Percentiles rank a stretch among this genome's conserved stretches.
Conservation (phyloP, 257 asterid species). For the Thymus mandschuricus region DNA sequence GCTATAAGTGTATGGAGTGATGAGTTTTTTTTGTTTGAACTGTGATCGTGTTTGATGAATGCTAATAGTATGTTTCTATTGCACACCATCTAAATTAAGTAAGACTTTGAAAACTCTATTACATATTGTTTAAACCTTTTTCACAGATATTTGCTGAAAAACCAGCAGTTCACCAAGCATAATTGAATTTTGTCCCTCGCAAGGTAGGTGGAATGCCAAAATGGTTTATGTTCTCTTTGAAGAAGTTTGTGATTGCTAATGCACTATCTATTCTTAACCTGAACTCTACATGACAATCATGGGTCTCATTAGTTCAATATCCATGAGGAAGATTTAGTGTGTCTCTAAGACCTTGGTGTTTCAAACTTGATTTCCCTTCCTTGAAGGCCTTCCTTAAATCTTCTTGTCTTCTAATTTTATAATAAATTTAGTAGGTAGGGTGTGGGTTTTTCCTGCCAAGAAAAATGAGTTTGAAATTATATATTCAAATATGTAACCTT, state of each 20-base stretch:
- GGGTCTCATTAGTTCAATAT: no score
- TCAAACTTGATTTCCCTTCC: no score
- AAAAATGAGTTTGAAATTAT: slow-evolving; percentile 3
- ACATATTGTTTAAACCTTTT: background rate
- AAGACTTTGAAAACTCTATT: no score
- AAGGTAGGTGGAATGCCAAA: slow-evolving; percentile 55
- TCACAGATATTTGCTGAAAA: slow-evolving; percentile 95
- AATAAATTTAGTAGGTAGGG: slow-evolving; percentile 12
- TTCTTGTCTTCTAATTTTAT: slow-evolving; percentile 8
- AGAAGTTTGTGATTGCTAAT: slow-evolving; percentile 23
- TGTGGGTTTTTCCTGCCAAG: slow-evolving; percentile 16
- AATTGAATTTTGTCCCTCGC: slow-evolving; percentile 78
- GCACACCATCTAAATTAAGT: slow-evolving; percentile 21
- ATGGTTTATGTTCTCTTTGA: background rate
- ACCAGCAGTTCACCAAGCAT: slow-evolving; percentile 98
- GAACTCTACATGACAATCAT: slow-evolving; percentile 3
- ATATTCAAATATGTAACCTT: slow-evolving; percentile 1
- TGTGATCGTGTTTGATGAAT: slow-evolving; percentile 24
- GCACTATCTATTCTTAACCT: background rate
- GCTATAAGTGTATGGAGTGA: slow-evolving; percentile 9
- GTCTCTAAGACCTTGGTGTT: no score
- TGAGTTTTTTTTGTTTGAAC: slow-evolving; percentile 15
- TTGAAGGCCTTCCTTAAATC: background rate
- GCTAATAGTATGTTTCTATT: slow-evolving; percentile 8
- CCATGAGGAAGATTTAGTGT: no score